phyloP scores from a whole-genome alignment of 2,329 filamentous ascomycete species.

The Epichloe sp. region DNA sequence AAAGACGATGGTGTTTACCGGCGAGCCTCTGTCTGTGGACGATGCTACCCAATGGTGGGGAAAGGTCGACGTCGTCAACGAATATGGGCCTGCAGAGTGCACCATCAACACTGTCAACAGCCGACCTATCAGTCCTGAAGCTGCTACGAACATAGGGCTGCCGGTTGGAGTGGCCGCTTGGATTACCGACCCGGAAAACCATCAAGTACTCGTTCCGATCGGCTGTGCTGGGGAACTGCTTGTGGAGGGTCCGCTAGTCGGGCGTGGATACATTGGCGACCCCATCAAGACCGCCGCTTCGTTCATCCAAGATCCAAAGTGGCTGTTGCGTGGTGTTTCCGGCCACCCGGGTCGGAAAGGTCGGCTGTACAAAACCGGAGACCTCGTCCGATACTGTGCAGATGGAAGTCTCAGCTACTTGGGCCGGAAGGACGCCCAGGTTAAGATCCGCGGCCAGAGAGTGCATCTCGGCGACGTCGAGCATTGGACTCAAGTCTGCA shows the following conservation, averaged over 20 bases:
- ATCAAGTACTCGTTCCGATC: background rate
- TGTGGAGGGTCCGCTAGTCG: slow-evolving; percentile 32
- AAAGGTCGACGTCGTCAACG: background rate
- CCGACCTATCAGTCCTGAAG: background rate
- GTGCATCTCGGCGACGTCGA: slow-evolving; percentile 5
- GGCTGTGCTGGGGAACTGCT: slow-evolving; percentile 19
- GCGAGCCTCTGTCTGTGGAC: slow-evolving; percentile 3
- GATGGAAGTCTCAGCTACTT: background rate
- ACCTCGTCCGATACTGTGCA: slow-evolving; percentile 9
- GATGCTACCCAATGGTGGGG: background rate
- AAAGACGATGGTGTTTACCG: background rate
- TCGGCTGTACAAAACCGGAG: slow-evolving; percentile 9
- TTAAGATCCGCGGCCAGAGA: slow-evolving; percentile 7
- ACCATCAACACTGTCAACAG: background rate
- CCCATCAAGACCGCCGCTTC: slow-evolving; percentile 16
- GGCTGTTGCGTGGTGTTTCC: slow-evolving; percentile 7
- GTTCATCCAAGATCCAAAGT: slow-evolving; percentile 14
- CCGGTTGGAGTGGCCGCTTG: background rate
- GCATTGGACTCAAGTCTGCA: background rate
- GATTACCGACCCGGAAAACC: background rate
- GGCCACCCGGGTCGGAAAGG: slow-evolving; percentile 5
- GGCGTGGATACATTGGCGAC: slow-evolving; percentile 34
- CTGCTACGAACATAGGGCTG: too few relatives aligned
- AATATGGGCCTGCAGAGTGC: background rate
- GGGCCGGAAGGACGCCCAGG: slow-evolving; percentile 7